Evolutionary conservation across 1,284 basidiomycete genomes (phyloP), one percentile per base, ranked within the genome.

Genomic region (Cryptococcus jaspeensis): DNA sequence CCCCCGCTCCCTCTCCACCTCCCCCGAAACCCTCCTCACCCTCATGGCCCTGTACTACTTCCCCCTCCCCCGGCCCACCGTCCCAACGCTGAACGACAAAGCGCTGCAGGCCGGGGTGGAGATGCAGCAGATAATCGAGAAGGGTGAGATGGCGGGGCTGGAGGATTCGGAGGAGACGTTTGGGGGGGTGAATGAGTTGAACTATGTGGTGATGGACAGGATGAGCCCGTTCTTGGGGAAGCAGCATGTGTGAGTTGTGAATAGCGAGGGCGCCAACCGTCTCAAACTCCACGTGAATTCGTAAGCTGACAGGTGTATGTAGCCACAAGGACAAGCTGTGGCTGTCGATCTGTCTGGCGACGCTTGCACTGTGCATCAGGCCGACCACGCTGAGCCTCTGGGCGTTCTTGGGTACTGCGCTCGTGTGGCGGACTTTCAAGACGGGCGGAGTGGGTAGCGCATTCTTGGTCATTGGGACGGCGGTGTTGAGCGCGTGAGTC

Each of bases 1-100:
- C 12, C 88, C 92, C 5, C 84, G 96, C 20, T 91, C 93, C 0
- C 81, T 99, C 39, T 95, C 92, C 15, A 99, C 98, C 72, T 94
- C 92, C 5, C 78, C 92, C 20, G 96, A 99, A 72, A 93, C 92
- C 0, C 85, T 90, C 0, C 76, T 99, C 41, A 90, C 89, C 0
- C 86, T 86, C 0, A 78, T 88, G 38, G 93, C 93, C 0, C 81
- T 97, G 50, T 81, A 81, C 23, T 84, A 84, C 71, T 98, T 90
- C 79, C 93, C 82, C 0, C 74, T 76, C 46, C 58, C 63, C 16
- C 20, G 18, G 28, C 23, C 52, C 3, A 25, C n/a, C 5, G 9
- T 11, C 18, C 39, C 35, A 1, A 41, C n/a, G 20, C 18, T 1
- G 50, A n/a, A n/a, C 16, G 39, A 20, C 22, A 41, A 12, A n/a